These are phyloP conservation scores for Corchorus capsularis DNA, from an alignment of 345 rosid species.

Conservation along the genomic window DNA sequence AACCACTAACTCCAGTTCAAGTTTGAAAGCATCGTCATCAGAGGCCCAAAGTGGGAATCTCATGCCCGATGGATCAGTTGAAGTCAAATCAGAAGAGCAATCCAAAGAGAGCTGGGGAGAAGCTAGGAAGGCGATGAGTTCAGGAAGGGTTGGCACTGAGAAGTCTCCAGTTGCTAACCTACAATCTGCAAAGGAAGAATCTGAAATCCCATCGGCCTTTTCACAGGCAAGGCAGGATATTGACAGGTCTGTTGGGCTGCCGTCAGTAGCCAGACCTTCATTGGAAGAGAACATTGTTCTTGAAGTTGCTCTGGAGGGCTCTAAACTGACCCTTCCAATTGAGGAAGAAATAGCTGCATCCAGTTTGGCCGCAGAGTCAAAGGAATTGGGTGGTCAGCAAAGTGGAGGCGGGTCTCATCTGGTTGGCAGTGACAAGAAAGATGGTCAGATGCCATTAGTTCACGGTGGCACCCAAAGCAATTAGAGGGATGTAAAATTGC, in stretches of 20 bases:
- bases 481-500: not conserved
- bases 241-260: constrained; percentile 36
- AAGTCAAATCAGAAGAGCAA: constrained; percentile 31
- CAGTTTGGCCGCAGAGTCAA: constrained; percentile 38
- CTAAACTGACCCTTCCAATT: constrained; percentile 86
- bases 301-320: constrained; percentile 87
- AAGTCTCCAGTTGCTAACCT: constrained; percentile 24
- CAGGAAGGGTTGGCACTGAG: constrained; percentile 21
- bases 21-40: constrained; percentile 17
- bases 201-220: constrained; percentile 22
- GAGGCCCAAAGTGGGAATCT: constrained; percentile 22
- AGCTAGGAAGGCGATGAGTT: constrained; percentile 22
- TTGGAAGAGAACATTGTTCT: constrained; percentile 86
- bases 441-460: constrained; percentile 38
- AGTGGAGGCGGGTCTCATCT: constrained; percentile 36
- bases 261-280: constrained; percentile 42
- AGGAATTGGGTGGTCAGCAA: constrained; percentile 55
- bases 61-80: constrained; percentile 19
- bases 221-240: constrained; percentile 40
- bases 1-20: constrained; percentile 33
- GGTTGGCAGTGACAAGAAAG: constrained; percentile 41
- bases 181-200: constrained; percentile 27
- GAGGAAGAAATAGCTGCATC: constrained; percentile 57
- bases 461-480: constrained; percentile 29
- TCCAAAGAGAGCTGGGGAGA: constrained; percentile 31